phyloP scores from a whole-genome alignment of 2,329 filamentous ascomycete species.

The Coniella vitis region DNA sequence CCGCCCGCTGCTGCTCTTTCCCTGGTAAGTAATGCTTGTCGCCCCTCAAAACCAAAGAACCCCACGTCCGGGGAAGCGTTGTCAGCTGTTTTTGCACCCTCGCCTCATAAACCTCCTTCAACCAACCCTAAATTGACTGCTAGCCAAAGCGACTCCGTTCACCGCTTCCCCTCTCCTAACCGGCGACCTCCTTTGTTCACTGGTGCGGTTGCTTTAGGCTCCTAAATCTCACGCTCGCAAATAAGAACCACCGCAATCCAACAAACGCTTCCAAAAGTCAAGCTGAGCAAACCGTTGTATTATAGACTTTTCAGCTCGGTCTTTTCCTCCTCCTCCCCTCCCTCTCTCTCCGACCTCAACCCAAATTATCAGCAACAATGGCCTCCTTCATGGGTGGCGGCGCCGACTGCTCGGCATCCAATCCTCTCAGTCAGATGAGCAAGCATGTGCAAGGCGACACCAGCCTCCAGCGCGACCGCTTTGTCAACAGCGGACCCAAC shows the following conservation, averaged over 20 bases:
- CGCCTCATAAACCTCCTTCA: background rate
- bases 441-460: constrained; percentile 97
- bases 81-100: background rate
- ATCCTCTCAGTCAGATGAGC: constrained; percentile 93
- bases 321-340: background rate
- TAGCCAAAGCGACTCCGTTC: no score
- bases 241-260: no score
- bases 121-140: background rate
- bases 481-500: constrained; percentile 70
- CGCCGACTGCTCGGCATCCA: constrained; percentile 93
- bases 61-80: background rate
- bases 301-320: background rate
- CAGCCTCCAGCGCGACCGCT: constrained; percentile 82
- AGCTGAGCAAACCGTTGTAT: background rate
- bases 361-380: constrained; percentile 18
- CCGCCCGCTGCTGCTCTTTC: no score
- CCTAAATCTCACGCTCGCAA: no score
- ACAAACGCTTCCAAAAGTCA: no score
- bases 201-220: no score
- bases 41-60: constrained; percentile 1
- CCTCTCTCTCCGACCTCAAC: background rate
- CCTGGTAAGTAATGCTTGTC: background rate
- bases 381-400: constrained; percentile 92
- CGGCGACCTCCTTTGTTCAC: no score
- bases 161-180: no score